Percentiles rank a stretch among this genome's conserved stretches.
Evolutionary conservation across 2,329 filamentous ascomycete genomes (phyloP).

Genomic region (Talaromyces sp.): DNA sequence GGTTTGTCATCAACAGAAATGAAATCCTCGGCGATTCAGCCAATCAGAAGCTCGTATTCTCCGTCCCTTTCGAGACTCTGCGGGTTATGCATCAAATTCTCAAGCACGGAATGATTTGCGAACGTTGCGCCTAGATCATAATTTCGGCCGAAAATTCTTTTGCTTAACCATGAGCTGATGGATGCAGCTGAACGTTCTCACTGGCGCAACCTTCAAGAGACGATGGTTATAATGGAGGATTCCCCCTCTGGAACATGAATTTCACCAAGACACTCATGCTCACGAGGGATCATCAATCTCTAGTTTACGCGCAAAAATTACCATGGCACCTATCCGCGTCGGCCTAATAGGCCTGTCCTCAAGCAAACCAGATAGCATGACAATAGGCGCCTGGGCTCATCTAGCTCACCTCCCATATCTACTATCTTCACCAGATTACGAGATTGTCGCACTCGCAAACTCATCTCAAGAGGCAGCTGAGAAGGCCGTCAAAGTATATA

Average conservation of each 20-base stretch:
- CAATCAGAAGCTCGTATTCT: background rate
- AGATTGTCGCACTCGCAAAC: slow-evolving; percentile 12
- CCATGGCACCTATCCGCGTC: slow-evolving; percentile 15
- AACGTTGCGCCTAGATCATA: background rate
- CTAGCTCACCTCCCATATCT: slow-evolving; percentile 10
- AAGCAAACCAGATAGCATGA: background rate
- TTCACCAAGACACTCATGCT: background rate
- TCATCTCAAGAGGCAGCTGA: slow-evolving; percentile 6
- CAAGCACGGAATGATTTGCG: background rate
- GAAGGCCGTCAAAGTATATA: background rate
- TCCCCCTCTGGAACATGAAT: background rate
- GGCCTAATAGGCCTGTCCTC: slow-evolving; percentile 11
- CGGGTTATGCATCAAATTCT: background rate
- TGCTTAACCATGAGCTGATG: background rate
- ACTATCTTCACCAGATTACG: slow-evolving; percentile 6
- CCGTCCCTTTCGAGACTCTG: background rate
- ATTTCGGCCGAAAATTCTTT: background rate
- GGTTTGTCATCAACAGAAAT: background rate
- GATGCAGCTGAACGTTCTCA: background rate
- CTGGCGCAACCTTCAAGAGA: background rate
- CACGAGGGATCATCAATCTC: background rate
- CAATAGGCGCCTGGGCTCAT: background rate
- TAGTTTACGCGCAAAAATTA: background rate
- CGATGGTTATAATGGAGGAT: background rate
- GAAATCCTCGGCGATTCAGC: background rate